Percentiles rank a stretch among this genome's conserved stretches.
phyloP scores from a whole-genome alignment of 2,329 filamentous ascomycete species.

The Pseudogymnoascus sp. region DNA sequence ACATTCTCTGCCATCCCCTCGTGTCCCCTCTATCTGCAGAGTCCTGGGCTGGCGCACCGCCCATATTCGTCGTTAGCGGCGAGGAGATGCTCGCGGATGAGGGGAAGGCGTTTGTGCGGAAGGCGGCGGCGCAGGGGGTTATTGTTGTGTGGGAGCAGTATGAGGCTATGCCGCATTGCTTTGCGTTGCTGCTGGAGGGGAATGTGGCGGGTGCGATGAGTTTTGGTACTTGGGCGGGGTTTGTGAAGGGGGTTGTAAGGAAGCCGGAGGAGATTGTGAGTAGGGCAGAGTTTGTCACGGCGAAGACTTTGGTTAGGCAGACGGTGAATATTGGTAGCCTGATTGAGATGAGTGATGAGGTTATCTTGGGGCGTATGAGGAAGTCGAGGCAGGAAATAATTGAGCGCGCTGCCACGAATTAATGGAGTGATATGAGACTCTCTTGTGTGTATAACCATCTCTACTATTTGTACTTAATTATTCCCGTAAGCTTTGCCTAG shows the following conservation, averaged over 20 bases:
- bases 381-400: slow-evolving; percentile 20
- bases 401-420: slow-evolving; percentile 12
- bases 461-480: neutral
- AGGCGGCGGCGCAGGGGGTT: slow-evolving; percentile 49
- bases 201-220: slow-evolving; percentile 41
- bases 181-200: slow-evolving; percentile 47
- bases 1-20: slow-evolving; percentile 55
- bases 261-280: slow-evolving; percentile 21
- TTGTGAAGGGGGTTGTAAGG: slow-evolving; percentile 38
- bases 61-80: slow-evolving; percentile 59
- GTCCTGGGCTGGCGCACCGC: slow-evolving; percentile 55
- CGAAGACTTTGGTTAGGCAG: slow-evolving; percentile 43
- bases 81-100: slow-evolving; percentile 67
- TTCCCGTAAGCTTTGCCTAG: neutral
- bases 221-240: slow-evolving; percentile 46
- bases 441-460: neutral
- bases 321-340: slow-evolving; percentile 38
- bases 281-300: slow-evolving; percentile 38
- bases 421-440: neutral
- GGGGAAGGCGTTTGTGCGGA: slow-evolving; percentile 48
- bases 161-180: slow-evolving; percentile 74
- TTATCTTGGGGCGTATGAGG: slow-evolving; percentile 34
- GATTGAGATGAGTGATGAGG: slow-evolving; percentile 35
- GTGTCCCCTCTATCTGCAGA: slow-evolving; percentile 50
- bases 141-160: slow-evolving; percentile 61